Evolutionary conservation across 2,329 filamentous ascomycete genomes (phyloP), one percentile per base, ranked within the genome.

Genomic region (Davidsoniella eucalypti): DNA sequence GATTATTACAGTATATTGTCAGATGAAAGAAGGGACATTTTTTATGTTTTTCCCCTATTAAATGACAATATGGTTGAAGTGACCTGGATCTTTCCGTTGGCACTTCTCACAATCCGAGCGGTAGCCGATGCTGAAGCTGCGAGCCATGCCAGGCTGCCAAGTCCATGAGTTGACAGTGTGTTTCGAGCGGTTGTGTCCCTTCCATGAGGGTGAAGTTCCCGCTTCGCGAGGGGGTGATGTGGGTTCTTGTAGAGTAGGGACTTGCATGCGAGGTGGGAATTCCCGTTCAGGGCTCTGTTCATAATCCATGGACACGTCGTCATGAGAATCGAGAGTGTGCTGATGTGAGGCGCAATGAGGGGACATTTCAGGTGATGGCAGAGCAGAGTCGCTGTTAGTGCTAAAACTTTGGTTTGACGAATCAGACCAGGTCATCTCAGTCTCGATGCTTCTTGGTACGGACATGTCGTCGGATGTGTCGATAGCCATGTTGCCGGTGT

Each of bases 51-150:
- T 9, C 29, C 29, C 6, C 29, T 33, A 55, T 69, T 76, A 78
- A 58, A 79, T 72, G 55, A 86, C 78, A 53, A 87, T 85, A 63
- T 88, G 84, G 59, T 83, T 87, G 60, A 86, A 87, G 61, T 88
- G 84, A 1, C 84, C 84, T 0, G 84, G 83, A 6, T 86, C 80
- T 60, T 80, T 83, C 60, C 75, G 70, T 42, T 73, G 73, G 64
- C 84, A 88, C 63, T 87, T 87, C 54, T 87, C 82, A 61, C 84
- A 88, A 62, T 86, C 83, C 10, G 79, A 73, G 55, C 83, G 70
- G 65, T 82, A 87, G 47, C 84, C 84, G 76, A 87, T 86, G 58
- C 81, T 84, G 61, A 87, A 82, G 54, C 73, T 78, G 61, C 75
- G 76, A 64, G 82, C 83, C 72, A 77, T 78, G 56, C 75, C 75